Conservation (phyloP, 768 basidiomycete species). For the Pleurotus tuber-regium region DNA sequence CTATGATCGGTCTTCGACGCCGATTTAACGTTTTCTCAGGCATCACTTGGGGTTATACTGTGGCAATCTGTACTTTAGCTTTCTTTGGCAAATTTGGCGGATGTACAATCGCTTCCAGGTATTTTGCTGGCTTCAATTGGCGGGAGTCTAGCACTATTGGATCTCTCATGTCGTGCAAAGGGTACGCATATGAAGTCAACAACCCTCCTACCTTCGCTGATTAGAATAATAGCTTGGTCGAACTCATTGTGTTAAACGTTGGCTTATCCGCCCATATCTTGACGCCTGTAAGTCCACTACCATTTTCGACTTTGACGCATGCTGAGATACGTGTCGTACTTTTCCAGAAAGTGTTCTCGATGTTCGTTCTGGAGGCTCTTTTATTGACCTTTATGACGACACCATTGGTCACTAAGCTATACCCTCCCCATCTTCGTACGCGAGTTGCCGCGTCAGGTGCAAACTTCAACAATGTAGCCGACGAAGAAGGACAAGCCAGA, state of each 20-base stretch:
- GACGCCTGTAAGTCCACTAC: conserved; percentile 37
- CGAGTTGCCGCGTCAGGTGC: conserved; percentile 46
- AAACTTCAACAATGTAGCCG: conserved; percentile 45
- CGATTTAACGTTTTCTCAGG: conserved; percentile 31
- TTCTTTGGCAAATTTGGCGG: conserved; percentile 90
- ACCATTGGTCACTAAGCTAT: conserved; percentile 63
- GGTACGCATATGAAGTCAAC: conserved; percentile 40
- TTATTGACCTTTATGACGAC: conserved; percentile 86
- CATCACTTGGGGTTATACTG: conserved; percentile 85
- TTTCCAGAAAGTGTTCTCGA: conserved; percentile 73
- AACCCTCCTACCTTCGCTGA: no score
- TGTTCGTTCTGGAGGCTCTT: conserved; percentile 90
- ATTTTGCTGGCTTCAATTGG: conserved; percentile 70
- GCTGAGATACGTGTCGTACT: no score
- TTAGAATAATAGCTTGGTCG: conserved; percentile 85
- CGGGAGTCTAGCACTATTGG: conserved; percentile 85
- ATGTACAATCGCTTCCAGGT: conserved; percentile 67
- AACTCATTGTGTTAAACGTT: conserved; percentile 95
- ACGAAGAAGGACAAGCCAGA: conserved; percentile 28
- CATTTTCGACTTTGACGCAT: neutral
- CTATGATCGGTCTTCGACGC: neutral
- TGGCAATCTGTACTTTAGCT: conserved; percentile 75
- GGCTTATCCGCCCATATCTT: conserved; percentile 82
- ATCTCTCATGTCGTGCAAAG: conserved; percentile 94
- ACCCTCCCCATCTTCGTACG: conserved; percentile 60